Base-by-base conservation (phyloP, 768 basidiomycete genomes). In the Imleria badia region DNA sequence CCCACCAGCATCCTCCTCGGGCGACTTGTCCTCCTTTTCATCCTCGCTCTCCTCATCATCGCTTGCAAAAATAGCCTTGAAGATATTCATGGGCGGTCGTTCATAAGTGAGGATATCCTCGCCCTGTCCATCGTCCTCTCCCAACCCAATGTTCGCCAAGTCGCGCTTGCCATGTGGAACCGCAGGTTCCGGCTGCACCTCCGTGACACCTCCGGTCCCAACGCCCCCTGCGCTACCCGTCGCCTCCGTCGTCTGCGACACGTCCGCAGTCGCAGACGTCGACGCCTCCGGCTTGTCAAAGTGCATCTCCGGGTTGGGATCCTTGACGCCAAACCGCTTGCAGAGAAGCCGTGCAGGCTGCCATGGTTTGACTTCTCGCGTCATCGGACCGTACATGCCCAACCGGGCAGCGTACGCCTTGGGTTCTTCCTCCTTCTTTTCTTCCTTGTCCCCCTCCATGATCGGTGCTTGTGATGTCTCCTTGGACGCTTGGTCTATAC, bases 1-100 rank as follows among this genome's bases (percentile, higher is more conserved):
- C 26, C 6, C 26, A 26, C 50, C 31, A 49, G 9, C 48, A 47
- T 54, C 49, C 5, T 54, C 56, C 33, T 43, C 58, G 14, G 42
- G 36, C 26, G 61, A 62, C 29, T 68, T 69, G 63, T 68, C 70
- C 60, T 47, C 71, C 65, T 20, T 65, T 5, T 93, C 91, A 3
- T 85, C 85, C 10, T 85, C 89, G 17, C 85, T 86, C 34, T 91
- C 90, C 63, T 96, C 94, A 42, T 93, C 91, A 56, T 93, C 92
- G 71, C 91, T 94, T 12, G 94, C 95, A 68, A 99, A 99, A 56
- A 99, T 98, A 4, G 96, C 94, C 68, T 96, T 97, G 79, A 98
- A 99, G 41, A 98, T 84, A 65, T 94, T 89, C 81, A 94, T 91
- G 7, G 85, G 76, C 3, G 97, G 96, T 36, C 89, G 81, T 62